Percentiles rank a stretch among this genome's conserved stretches.
These are phyloP conservation scores for Coemansia reversa DNA, from an alignment of 192 early-diverging fungal species.

Conservation along the genomic window DNA sequence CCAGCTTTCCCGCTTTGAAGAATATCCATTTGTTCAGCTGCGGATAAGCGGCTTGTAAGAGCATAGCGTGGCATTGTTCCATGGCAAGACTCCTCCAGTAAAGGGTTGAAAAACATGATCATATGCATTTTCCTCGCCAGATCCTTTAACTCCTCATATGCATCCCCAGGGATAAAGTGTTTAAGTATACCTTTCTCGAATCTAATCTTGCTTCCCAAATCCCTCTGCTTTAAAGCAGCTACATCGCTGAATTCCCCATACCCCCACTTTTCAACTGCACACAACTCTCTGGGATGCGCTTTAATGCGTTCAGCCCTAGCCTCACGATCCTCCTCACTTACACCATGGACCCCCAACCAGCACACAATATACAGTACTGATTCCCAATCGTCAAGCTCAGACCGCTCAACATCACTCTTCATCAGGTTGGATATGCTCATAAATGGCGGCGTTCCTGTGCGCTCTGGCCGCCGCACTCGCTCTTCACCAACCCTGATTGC, in stretches of 20 bases:
- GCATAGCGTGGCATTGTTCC: background rate
- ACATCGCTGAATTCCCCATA: background rate
- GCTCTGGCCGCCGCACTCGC: background rate
- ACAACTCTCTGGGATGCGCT: background rate
- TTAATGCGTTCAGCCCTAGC: background rate
- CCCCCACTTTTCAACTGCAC: background rate
- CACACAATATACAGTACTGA: background rate
- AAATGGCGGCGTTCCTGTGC: background rate
- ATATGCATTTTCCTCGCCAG: background rate
- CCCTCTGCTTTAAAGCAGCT: background rate
- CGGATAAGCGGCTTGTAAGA: background rate
- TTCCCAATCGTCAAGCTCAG: background rate
- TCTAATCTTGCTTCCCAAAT: too few species aligned
- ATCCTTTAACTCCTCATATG: background rate
- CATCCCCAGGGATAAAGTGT: background rate
- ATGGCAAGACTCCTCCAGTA: background rate
- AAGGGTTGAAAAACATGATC: background rate
- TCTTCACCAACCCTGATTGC: background rate
- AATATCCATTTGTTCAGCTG: background rate
- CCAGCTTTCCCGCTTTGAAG: background rate
- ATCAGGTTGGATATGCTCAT: background rate
- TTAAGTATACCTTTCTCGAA: background rate
- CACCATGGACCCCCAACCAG: background rate
- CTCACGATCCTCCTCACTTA: background rate
- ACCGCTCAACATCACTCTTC: background rate